Conservation (phyloP, 1,284 basidiomycete genomes). For the Kwoniella shivajii region DNA sequence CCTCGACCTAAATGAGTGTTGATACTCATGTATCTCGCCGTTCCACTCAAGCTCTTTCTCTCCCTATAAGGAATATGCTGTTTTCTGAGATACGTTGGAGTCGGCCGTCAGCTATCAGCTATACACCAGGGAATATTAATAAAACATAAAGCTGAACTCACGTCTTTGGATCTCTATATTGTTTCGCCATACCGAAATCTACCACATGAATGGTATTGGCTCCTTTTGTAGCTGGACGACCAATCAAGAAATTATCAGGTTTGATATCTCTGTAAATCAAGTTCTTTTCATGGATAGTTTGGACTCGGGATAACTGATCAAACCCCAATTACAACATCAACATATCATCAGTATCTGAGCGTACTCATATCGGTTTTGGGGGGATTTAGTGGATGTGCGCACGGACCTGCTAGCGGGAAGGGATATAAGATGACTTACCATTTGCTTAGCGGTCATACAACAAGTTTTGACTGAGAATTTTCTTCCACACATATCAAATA, state of each 20-base stretch:
- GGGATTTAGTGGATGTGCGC: no score
- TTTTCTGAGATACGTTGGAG: constrained; percentile 56
- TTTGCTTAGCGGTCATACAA: constrained; percentile 94
- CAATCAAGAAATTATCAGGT: constrained; percentile 95
- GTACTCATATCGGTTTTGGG: no score
- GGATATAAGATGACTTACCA: constrained; percentile 66
- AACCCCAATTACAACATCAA: neutral
- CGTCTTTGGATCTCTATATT: constrained; percentile 94
- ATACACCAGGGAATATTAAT: neutral
- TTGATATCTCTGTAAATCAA: constrained; percentile 98
- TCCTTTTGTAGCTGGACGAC: constrained; percentile 82
- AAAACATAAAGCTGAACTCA: constrained; percentile 14
- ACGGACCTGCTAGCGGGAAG: neutral
- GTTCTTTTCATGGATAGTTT: constrained; percentile 96
- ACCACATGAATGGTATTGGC: constrained; percentile 83
- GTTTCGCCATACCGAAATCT: constrained; percentile 98
- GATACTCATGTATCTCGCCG: constrained; percentile 95
- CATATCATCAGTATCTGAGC: neutral
- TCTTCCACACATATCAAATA: constrained; percentile 94
- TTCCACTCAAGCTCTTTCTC: constrained; percentile 84
- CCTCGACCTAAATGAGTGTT: constrained; percentile 93
- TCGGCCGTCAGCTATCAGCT: neutral
- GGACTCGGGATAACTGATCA: constrained; percentile 78
- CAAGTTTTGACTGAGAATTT: constrained; percentile 95
- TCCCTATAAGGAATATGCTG: constrained; percentile 97